phyloP scores from a whole-genome alignment of 257 asterid species.

The Henckelia pumila region DNA sequence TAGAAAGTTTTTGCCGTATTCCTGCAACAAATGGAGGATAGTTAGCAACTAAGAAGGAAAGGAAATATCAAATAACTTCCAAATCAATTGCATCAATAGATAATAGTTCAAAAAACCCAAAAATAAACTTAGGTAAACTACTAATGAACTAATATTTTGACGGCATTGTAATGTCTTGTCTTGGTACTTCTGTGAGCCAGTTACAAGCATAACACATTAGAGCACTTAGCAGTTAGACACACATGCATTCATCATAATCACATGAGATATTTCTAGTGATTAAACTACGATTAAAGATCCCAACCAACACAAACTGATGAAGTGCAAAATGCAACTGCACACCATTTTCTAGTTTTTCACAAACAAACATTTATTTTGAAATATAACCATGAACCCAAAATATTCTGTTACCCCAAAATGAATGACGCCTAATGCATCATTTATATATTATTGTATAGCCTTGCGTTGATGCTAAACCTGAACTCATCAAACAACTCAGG shows the following conservation, averaged over 20 bases:
- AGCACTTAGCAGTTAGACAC: background rate
- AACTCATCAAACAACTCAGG: constrained; percentile 18
- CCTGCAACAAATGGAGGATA: constrained; percentile 42
- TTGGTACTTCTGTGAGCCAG: background rate
- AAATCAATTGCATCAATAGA: background rate
- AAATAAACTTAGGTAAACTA: background rate
- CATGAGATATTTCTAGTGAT: no score
- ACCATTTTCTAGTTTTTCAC: background rate
- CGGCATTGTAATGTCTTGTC: background rate
- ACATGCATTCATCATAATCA: background rate
- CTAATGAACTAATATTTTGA: background rate
- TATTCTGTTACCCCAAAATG: no score
- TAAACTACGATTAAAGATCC: background rate
- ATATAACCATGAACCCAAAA: background rate
- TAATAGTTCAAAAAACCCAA: background rate
- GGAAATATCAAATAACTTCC: background rate
- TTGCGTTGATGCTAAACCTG: constrained; percentile 9
- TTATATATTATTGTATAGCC: background rate
- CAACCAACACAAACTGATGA: background rate
- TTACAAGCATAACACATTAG: background rate
- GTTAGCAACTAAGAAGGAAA: constrained; percentile 18
- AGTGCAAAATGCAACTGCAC: background rate
- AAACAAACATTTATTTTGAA: background rate
- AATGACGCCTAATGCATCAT: no score
- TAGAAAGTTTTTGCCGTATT: constrained; percentile 95